Percentiles rank a stretch among this genome's conserved stretches.
Conservation (phyloP, 2,329 filamentous ascomycete genomes). For the Sporothrix schenckii region DNA sequence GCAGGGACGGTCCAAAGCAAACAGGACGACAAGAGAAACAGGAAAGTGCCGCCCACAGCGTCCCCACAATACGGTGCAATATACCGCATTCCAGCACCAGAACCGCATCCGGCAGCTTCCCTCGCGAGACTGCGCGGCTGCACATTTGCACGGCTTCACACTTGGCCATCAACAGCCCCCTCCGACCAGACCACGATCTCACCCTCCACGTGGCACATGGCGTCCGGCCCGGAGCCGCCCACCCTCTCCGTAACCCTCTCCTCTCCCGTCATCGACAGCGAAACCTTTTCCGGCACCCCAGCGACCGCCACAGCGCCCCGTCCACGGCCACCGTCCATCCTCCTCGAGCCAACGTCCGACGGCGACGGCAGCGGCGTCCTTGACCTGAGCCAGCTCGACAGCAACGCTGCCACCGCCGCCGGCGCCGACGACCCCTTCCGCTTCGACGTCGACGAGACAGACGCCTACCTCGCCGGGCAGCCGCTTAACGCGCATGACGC, state of each 20-base stretch:
- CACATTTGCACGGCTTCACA: conserved; percentile 15
- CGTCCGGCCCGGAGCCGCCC: conserved; percentile 26
- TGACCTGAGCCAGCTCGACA: neutral
- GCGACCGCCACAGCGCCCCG: neutral
- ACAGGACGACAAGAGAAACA: neutral
- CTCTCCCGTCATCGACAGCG: neutral
- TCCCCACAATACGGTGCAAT: neutral
- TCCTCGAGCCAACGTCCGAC: conserved; percentile 32
- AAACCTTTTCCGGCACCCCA: neutral
- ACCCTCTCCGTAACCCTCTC: conserved; percentile 27
- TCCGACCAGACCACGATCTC: neutral
- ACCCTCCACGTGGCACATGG: conserved; percentile 30
- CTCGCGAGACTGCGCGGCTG: conserved; percentile 5
- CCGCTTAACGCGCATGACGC: conserved; percentile 34
- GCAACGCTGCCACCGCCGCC: neutral
- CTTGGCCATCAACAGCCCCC: neutral
- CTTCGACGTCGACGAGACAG: conserved; percentile 20
- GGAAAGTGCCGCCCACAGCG: conserved; percentile 8
- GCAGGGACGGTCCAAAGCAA: conserved; percentile 21
- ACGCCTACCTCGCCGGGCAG: conserved; percentile 10
- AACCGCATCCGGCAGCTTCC: neutral
- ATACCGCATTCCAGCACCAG: neutral
- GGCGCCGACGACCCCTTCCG: conserved; percentile 27
- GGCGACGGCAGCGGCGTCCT: conserved; percentile 19
- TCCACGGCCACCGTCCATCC: conserved; percentile 28